These are phyloP conservation scores for Penicillium turbatum DNA, from an alignment of 495 filamentous ascomycete species.

Conservation along the genomic window DNA sequence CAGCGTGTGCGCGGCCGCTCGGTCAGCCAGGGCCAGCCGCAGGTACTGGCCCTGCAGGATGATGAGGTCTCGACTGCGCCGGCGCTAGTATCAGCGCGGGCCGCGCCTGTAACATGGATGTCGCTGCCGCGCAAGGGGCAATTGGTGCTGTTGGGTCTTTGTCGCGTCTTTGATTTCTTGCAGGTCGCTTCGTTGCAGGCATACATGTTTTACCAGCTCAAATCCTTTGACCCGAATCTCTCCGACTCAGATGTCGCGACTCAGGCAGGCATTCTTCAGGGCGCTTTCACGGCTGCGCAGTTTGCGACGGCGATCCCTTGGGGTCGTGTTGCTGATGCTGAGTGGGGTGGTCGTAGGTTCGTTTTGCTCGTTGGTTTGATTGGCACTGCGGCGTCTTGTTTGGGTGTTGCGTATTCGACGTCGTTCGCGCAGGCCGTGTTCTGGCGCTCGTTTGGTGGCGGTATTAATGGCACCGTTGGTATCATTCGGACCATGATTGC, in stretches of 20 bases:
- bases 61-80: constrained; percentile 12
- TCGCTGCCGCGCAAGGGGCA: constrained; percentile 72
- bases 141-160: constrained; percentile 66
- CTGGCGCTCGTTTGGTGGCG: constrained; percentile 70
- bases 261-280: constrained; percentile 75
- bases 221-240: constrained; percentile 62
- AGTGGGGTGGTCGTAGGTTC: constrained; percentile 66
- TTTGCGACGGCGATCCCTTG: constrained; percentile 82
- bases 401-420: constrained; percentile 78
- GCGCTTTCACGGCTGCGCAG: constrained; percentile 76
- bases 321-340: constrained; percentile 71
- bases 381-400: constrained; percentile 64
- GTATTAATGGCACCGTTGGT: constrained; percentile 77
- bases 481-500: constrained; percentile 80
- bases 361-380: constrained; percentile 71
- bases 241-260: constrained; percentile 66
- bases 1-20: constrained; percentile 37
- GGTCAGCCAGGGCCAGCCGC: constrained; percentile 27
- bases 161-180: constrained; percentile 58
- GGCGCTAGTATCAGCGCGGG: constrained; percentile 14
- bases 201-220: constrained; percentile 78
- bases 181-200: constrained; percentile 51
- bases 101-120: constrained; percentile 55
- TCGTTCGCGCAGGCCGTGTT: constrained; percentile 67
- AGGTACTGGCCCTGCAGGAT: constrained; percentile 22